phyloP scores from a whole-genome alignment of 805 yeast genomes.

The Teunomyces atbi region DNA sequence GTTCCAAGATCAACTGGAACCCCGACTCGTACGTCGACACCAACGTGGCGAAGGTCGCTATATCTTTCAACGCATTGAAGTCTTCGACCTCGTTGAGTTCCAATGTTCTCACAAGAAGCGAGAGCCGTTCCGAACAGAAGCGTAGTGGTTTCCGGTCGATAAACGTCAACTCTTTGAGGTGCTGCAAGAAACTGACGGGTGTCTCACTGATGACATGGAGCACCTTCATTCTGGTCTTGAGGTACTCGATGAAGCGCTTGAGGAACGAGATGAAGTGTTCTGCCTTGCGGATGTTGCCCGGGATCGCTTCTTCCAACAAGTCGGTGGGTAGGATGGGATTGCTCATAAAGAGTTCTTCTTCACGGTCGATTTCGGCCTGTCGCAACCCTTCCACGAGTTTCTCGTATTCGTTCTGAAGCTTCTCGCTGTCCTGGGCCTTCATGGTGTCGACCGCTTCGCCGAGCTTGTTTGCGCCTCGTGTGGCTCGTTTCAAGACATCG shows the following conservation, averaged over 20 bases:
- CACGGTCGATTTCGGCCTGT: constrained; percentile 66
- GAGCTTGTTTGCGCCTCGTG: constrained; percentile 79
- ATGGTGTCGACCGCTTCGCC: constrained; percentile 83
- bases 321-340: constrained; percentile 88
- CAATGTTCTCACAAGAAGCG: constrained; percentile 82
- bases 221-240: constrained; percentile 96
- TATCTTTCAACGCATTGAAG: constrained; percentile 87
- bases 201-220: constrained; percentile 97
- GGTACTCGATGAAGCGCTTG: constrained; percentile 88
- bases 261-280: constrained; percentile 94
- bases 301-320: constrained; percentile 86
- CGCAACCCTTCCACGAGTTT: constrained; percentile 86
- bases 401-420: constrained; percentile 86
- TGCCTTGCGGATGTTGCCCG: constrained; percentile 95
- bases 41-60: constrained; percentile 94
- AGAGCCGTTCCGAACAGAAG: constrained; percentile 88
- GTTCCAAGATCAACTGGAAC: constrained; percentile 87
- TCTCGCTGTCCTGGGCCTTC: constrained; percentile 76
- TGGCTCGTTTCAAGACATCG: constrained; percentile 80
- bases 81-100: constrained; percentile 89
- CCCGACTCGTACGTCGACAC: constrained; percentile 95
- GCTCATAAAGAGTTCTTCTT: constrained; percentile 71
- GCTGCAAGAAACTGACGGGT: constrained; percentile 88
- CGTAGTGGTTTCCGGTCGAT: constrained; percentile 89
- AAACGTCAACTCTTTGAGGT: constrained; percentile 87